Evolutionary conservation across 2,329 filamentous ascomycete species (phyloP), one percentile per base, ranked within the genome.

Genomic region (Capronia epimyces): DNA sequence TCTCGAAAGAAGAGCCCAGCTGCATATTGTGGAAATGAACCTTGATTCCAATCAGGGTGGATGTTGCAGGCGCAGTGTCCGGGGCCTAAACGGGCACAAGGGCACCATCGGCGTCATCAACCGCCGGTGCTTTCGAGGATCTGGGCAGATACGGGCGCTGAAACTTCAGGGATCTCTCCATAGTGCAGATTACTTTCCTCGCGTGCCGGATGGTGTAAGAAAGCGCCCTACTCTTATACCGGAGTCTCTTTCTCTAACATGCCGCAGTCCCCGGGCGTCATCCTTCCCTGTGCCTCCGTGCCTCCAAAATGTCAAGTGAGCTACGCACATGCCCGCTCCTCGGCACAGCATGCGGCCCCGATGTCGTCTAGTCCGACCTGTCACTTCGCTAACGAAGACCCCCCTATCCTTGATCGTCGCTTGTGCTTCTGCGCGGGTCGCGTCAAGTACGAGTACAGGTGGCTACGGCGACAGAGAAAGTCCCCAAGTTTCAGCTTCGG

Each of bases 1-100:
- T 37, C 34, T 37, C 34, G 34, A 37, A 37, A 37, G 34, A 7
- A 9, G 34, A 37, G 34, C 18, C 31, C 34, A 37, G 34, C 34
- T 37, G 34, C 34, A 20, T 29, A 40, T 25, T 40, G 45, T 47
- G 45, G 45, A 47, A 49, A 49, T 42, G 37, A 49, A 49, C 40
- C 37, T 37, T 37, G 34, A 37, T 37, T 20, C 29, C 15, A 36
- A 32, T 46, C 43, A 36, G 31, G 43, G 31, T 16, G 43, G 31
- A 46, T n/a, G 43, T 25, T n/a, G 40, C 40, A 43, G 15, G 40
- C 40, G 31, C 31, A 46, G 43, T 20, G 43, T 9, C 43, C 25
- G 21, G 40, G 21, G 21, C 20, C 21, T 37, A 21, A 47, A 29
- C 20, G 45, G 36, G 34, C 12, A 12, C 43, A 39, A 31, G 24